Base-by-base conservation (phyloP, 2,329 filamentous ascomycete genomes). In the Fulvia fulva region DNA sequence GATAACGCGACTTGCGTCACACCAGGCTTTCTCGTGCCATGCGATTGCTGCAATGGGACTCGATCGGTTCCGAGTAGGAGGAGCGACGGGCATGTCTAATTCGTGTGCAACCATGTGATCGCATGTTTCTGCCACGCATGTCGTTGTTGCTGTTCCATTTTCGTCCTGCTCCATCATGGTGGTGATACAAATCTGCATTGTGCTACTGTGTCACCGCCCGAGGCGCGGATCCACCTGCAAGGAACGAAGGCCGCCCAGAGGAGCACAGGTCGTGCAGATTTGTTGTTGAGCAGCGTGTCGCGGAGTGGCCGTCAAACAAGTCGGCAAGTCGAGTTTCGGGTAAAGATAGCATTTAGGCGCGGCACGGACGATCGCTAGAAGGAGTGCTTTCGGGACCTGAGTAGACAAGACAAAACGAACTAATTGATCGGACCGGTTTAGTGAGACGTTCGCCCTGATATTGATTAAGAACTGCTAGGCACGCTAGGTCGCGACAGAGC, bases 91-190 rank as follows among this genome's bases (percentile, higher is more conserved):
- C 34, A 50, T 43, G 53, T 55, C n/a, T 41, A 41, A 50, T 50
- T 50, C 28, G n/a, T 23, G 53, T 50, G 30, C 22, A 28, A 50
- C 53, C 19, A 11, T 23, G 53, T 55, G 53, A 50, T 55, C 44
- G 16, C 52, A 47, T 53, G 51, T 58, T 49, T 54, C 53, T 56
- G 59, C 53, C 59, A 54, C 53, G 45, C 51, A 30, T 44, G 53
- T 30, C 30, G 21, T 30, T 22, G 26, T 25, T 43, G 37, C 56
- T 41, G 43, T 41, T 47, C 16, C 12, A 41, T 41, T 41, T 41
- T 41, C 34, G 34, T n/a, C 2, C 34, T n/a, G 34, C 16, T 14
- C 7, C 14, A 41, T 41, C 3, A 5, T 12, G 34, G 14, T 41
- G 34, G 34, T 41, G 34, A n/a, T 41, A 41, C 34, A 41, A 14